Conservation (phyloP, 306 rosid species). For the Abrus pulchellus region DNA sequence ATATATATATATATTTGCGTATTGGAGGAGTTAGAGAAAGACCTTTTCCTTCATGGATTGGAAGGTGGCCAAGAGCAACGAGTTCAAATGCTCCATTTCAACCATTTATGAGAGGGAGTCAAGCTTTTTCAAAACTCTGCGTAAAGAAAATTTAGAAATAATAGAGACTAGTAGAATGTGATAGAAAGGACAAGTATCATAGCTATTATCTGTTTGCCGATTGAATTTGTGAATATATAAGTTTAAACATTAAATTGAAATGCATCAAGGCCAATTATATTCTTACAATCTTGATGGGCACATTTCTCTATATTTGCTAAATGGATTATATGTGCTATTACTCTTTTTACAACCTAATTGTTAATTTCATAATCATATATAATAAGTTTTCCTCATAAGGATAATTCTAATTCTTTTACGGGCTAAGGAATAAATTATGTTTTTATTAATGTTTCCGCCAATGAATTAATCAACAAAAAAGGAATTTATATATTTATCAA, state of each 20-base stretch:
- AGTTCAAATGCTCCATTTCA: background rate
- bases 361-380: conserved; percentile 6
- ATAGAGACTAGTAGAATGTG: background rate
- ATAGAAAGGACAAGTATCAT: background rate
- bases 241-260: background rate
- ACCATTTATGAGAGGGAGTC: background rate
- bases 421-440: background rate
- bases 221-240: background rate
- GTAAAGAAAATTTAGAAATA: background rate
- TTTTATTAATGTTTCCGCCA: background rate
- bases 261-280: background rate
- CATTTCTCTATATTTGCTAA: conserved; percentile 26
- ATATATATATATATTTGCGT: too few relatives aligned
- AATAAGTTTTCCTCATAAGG: background rate
- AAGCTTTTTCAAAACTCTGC: background rate
- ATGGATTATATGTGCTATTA: background rate
- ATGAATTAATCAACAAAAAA: background rate
- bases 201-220: background rate
- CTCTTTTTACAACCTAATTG: background rate
- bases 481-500: background rate
- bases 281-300: background rate
- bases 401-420: background rate
- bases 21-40: conserved; percentile 7
- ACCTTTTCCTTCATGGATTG: conserved; percentile 45
- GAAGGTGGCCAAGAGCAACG: conserved; percentile 1